These are phyloP conservation scores for Eucalyptus regnans DNA, from an alignment of 345 rosid species.

Conservation along the genomic window DNA sequence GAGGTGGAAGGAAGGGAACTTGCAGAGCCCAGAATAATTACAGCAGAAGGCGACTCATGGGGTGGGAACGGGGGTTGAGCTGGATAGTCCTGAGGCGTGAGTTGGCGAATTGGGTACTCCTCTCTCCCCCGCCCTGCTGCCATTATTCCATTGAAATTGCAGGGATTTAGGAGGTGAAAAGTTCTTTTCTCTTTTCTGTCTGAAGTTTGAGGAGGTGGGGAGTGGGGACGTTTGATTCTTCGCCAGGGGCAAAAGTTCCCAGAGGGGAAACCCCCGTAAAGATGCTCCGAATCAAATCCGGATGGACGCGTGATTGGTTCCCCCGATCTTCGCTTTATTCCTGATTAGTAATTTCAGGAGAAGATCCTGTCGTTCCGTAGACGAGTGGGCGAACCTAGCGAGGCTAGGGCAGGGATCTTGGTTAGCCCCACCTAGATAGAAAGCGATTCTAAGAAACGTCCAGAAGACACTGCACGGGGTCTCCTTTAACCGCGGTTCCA, in stretches of 20 bases:
- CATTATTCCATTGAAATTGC: not conserved
- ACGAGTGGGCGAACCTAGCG: not conserved
- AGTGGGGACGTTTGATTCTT: not conserved
- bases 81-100: constrained; percentile 7
- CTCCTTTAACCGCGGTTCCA: not conserved
- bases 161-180: not conserved
- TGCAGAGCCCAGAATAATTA: not conserved
- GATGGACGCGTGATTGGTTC: not conserved
- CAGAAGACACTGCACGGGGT: not conserved
- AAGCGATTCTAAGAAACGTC: not conserved
- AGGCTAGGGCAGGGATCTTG: not conserved
- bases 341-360: not conserved
- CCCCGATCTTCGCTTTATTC: not conserved
- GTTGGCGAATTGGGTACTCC: constrained; percentile 8
- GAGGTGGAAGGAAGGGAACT: not conserved
- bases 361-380: not conserved
- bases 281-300: not conserved
- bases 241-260: not conserved
- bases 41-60: not conserved
- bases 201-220: not conserved
- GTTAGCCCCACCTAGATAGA: not conserved
- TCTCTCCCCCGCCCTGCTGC: not conserved
- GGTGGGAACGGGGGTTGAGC: not conserved
- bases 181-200: not conserved
- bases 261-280: not conserved